Conservation (phyloP, 2,329 filamentous ascomycete genomes). For the Aspergillus spinulosporus region DNA sequence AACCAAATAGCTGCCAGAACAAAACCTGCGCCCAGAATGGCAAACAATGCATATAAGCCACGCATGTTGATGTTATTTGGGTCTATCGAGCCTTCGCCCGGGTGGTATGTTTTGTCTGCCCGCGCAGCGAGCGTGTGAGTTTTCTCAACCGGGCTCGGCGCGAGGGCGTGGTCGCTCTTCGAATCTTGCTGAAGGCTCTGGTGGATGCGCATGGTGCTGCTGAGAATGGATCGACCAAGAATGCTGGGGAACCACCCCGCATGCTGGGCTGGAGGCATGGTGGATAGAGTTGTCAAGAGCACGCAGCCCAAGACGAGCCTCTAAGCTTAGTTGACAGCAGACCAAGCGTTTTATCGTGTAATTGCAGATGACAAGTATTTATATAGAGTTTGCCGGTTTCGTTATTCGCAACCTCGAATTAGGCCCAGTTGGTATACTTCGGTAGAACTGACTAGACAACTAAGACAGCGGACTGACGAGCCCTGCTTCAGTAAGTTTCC, state of each 20-base stretch:
- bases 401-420: not conserved
- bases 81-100: conserved; percentile 42
- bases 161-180: not conserved
- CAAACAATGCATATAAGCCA: conserved; percentile 82
- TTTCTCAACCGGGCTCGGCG: conserved; percentile 26
- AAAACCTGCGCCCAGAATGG: conserved; percentile 74
- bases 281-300: conserved; percentile 35
- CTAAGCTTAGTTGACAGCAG: conserved; percentile 11
- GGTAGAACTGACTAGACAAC: not conserved
- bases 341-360: not conserved
- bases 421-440: conserved; percentile 1
- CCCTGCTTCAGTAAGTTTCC: conserved; percentile 13
- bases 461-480: conserved; percentile 4
- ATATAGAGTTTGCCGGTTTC: not conserved
- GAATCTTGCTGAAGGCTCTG: conserved; percentile 6
- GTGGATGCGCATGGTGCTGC: conserved; percentile 16
- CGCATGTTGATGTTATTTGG: conserved; percentile 50
- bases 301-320: conserved; percentile 36
- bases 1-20: conserved; percentile 84
- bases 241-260: conserved; percentile 27
- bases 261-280: conserved; percentile 35
- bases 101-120: conserved; percentile 25
- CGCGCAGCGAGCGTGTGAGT: conserved; percentile 33
- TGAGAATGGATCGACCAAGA: conserved; percentile 21
- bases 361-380: not conserved